These are phyloP conservation scores for Cymbopogon flexuosus DNA, from an alignment of 202 grass and related monocot species.

Conservation along the genomic window DNA sequence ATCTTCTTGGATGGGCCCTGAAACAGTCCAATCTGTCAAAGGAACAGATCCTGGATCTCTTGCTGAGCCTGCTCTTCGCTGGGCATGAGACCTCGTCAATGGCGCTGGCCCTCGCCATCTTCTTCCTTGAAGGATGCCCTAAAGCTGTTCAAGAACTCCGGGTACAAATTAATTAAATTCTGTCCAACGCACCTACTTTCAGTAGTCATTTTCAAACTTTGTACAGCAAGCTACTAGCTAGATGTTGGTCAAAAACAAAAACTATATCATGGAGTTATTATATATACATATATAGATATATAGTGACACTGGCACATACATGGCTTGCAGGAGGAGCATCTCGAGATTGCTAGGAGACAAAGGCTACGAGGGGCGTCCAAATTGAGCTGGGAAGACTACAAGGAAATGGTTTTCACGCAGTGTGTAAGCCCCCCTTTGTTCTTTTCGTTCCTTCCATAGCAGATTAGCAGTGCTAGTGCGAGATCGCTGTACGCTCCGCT, in stretches of 20 bases:
- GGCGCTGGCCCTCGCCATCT: slow-evolving; percentile 83
- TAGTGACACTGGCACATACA: slow-evolving; percentile 8
- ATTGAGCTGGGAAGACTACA: slow-evolving; percentile 98
- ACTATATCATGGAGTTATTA: background rate
- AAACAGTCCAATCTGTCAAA: slow-evolving; percentile 73
- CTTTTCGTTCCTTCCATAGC: slow-evolving; percentile 21
- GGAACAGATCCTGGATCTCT: slow-evolving; percentile 91
- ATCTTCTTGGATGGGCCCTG: slow-evolving; percentile 87
- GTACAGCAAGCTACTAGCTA: background rate
- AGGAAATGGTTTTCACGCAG: slow-evolving; percentile 93
- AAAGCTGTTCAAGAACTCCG: slow-evolving; percentile 58
- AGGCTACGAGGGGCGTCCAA: slow-evolving; percentile 44
- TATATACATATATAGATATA: background rate
- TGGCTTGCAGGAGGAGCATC: slow-evolving; percentile 69
- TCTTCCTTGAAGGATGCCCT: slow-evolving; percentile 83
- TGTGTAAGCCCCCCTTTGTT: slow-evolving; percentile 61
- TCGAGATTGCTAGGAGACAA: slow-evolving; percentile 54
- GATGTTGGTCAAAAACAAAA: slow-evolving; percentile 23
- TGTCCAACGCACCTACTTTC: background rate
- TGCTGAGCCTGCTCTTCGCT: slow-evolving; percentile 87
- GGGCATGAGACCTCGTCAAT: slow-evolving; percentile 95
- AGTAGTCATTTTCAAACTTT: background rate
- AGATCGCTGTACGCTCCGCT: slow-evolving; percentile 21
- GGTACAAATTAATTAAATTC: slow-evolving; percentile 46
- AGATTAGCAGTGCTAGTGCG: slow-evolving; percentile 3